phyloP scores from a whole-genome alignment of 1,284 basidiomycete genomes.

The Veloporphyrellus conicus region DNA sequence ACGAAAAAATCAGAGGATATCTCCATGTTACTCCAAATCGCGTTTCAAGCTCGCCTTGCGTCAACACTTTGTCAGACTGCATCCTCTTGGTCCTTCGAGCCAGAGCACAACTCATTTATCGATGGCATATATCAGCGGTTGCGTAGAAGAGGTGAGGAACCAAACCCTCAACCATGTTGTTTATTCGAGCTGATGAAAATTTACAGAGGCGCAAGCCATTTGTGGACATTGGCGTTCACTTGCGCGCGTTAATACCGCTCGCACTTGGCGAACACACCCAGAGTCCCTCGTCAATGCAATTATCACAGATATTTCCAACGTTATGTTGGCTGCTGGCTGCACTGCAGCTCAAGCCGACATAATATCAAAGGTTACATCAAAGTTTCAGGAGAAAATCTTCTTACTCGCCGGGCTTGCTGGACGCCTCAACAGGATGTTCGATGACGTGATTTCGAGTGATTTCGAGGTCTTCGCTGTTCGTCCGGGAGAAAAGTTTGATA shows the following conservation, averaged over 20 bases:
- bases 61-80: slow-evolving; percentile 30
- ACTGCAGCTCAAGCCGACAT: slow-evolving; percentile 18
- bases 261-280: no score
- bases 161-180: not conserved
- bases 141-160: slow-evolving; percentile 20
- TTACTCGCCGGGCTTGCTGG: slow-evolving; percentile 26
- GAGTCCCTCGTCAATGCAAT: no score
- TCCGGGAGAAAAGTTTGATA: slow-evolving; percentile 27
- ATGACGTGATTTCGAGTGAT: slow-evolving; percentile 34
- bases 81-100: slow-evolving; percentile 28
- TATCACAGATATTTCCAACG: no score
- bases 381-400: slow-evolving; percentile 30
- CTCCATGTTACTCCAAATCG: slow-evolving; percentile 34
- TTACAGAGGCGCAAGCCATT: slow-evolving; percentile 34
- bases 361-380: slow-evolving; percentile 18
- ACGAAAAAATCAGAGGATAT: slow-evolving; percentile 31
- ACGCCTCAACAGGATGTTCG: slow-evolving; percentile 33
- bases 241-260: no score
- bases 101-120: slow-evolving; percentile 22
- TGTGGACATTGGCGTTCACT: slow-evolving; percentile 32
- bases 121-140: slow-evolving; percentile 28
- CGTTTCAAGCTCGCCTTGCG: slow-evolving; percentile 32
- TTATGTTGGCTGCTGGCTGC: slow-evolving; percentile 31
- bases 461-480: slow-evolving; percentile 30
- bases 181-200: no score